phyloP scores from a whole-genome alignment of 805 yeast genomes.

The Alloascoidea africana region DNA sequence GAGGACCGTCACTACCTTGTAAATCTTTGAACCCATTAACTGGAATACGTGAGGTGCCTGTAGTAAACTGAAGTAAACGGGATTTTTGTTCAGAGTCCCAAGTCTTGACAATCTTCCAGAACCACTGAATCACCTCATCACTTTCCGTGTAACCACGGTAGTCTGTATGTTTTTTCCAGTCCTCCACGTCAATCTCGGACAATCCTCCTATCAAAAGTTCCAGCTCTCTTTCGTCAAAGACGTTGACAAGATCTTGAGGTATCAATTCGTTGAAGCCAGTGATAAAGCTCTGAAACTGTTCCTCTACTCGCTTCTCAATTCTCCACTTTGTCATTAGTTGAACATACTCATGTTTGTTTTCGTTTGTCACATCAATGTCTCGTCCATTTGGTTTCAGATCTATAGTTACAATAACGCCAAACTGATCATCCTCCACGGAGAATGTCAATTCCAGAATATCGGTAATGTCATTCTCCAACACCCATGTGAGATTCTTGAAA shows the following conservation, averaged over 20 bases:
- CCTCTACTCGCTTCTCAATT: conserved; percentile 83
- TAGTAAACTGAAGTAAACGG: conserved; percentile 87
- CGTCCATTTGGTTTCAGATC: conserved; percentile 85
- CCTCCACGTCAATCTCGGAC: conserved; percentile 94
- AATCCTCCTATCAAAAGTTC: conserved; percentile 96
- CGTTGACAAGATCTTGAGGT: conserved; percentile 92
- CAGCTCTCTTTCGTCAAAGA: conserved; percentile 93
- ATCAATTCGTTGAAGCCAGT: conserved; percentile 95
- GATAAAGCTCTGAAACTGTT: conserved; percentile 91
- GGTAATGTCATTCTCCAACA: conserved; percentile 85
- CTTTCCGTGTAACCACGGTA: conserved; percentile 95
- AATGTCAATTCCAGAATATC: conserved; percentile 80
- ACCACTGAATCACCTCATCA: conserved; percentile 97
- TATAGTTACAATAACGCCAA: conserved; percentile 81
- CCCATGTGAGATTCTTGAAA: conserved; percentile 90
- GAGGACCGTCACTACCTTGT: conserved; percentile 98
- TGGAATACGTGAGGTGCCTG: conserved; percentile 98
- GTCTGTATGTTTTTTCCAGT: conserved; percentile 98
- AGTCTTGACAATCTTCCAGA: conserved; percentile 85
- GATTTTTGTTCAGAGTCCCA: conserved; percentile 98
- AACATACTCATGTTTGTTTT: conserved; percentile 88
- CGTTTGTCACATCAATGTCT: conserved; percentile 85
- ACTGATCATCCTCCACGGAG: conserved; percentile 76
- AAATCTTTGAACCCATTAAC: conserved; percentile 97
- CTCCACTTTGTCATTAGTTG: conserved; percentile 94